Evolutionary conservation across 257 asterid species (phyloP), one percentile per base, ranked within the genome.

Genomic region (Solanum bukasovii): DNA sequence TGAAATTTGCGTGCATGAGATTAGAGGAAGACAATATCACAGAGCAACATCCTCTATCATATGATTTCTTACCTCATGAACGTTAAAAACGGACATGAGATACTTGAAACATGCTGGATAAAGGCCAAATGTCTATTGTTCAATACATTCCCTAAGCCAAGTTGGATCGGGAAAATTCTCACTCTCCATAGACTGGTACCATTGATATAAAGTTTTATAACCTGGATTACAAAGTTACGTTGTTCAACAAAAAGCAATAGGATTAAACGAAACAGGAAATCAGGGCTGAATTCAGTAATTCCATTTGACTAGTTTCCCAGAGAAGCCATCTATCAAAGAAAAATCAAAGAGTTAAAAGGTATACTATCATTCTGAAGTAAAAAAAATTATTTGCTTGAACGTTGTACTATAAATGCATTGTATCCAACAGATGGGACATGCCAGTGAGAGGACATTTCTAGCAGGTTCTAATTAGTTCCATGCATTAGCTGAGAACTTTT

Each of bases 161-260:
- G 98, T 96, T 84, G 98, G 99, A 83, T 97, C 99, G 0, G 99
- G 99, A 87, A 97, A 97, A 93, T 96, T 98, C 93, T 97, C 95
- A 21, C 95, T 93, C 89, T 97, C 99, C 87, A 93, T 96, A 20
- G 94, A 93, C 84, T 91, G 92, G 89, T 97, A 97, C 99, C 99
- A 95, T 86, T 97, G 93, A 73, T 96, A 96, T 72, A 97, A 90
- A 73, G 99, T 97, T 89, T 97, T 98, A 89, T 97, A 95, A 73
- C 98, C 98, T 96, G 92, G 85, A 89, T 82, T 35, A 86, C 46
- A 90, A 68, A 46, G 73, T 79, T 21, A 38, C 86, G 49, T 11
- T 46, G 23, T 46, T 31, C 11, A 21, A 20, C 70, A 68, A 49
- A 23, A 16, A 77, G 49, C 72, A 83, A 83, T 63, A 75, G 31